Conservation (phyloP, 78 protist genomes). For the Andalucia godoyi region DNA sequence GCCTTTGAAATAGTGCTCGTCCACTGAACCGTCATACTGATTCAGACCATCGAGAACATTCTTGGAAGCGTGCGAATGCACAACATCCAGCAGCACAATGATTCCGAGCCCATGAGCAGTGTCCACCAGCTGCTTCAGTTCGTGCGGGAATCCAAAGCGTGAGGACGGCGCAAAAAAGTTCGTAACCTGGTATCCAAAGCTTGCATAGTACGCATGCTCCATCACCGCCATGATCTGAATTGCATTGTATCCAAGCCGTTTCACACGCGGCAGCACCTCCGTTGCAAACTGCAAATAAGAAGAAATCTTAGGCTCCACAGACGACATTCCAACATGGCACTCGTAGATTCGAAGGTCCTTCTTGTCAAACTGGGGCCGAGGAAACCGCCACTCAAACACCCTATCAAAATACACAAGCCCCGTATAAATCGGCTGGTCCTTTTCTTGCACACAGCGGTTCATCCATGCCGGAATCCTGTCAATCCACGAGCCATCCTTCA, state of each 20-base stretch:
- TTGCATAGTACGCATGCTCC: slow-evolving; percentile 95
- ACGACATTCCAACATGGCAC: slow-evolving; percentile 70
- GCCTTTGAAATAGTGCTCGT: slow-evolving; percentile 4
- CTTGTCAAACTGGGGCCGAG: slow-evolving; percentile 26
- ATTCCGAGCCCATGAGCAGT: slow-evolving; percentile 45
- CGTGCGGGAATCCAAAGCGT: slow-evolving; percentile 37
- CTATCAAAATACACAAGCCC: not conserved
- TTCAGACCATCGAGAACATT: slow-evolving; percentile 76
- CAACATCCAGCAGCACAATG: slow-evolving; percentile 87
- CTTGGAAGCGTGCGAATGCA: slow-evolving; percentile 63
- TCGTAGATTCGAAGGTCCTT: not conserved
- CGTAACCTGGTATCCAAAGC: slow-evolving; percentile 75
- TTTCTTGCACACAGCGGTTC: slow-evolving; percentile 34
- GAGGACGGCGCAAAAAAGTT: slow-evolving; percentile 51
- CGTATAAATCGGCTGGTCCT: not conserved
- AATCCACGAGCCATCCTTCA: slow-evolving; percentile 42
- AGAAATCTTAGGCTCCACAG: slow-evolving; percentile 44
- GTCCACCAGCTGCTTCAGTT: slow-evolving; percentile 74
- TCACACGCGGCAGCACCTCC: slow-evolving; percentile 18
- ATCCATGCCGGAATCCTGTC: slow-evolving; percentile 80
- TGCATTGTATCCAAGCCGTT: slow-evolving; percentile 59
- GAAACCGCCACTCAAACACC: slow-evolving; percentile 64
- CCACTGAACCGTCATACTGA: slow-evolving; percentile 67
- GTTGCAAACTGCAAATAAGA: slow-evolving; percentile 38
- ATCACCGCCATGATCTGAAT: slow-evolving; percentile 89